A percentile compares a stretch with the other conserved stretches of the same genome.
Evolutionary conservation across 176 grass and related monocot species (phyloP).

Genomic region (Eragrostis curvula): DNA sequence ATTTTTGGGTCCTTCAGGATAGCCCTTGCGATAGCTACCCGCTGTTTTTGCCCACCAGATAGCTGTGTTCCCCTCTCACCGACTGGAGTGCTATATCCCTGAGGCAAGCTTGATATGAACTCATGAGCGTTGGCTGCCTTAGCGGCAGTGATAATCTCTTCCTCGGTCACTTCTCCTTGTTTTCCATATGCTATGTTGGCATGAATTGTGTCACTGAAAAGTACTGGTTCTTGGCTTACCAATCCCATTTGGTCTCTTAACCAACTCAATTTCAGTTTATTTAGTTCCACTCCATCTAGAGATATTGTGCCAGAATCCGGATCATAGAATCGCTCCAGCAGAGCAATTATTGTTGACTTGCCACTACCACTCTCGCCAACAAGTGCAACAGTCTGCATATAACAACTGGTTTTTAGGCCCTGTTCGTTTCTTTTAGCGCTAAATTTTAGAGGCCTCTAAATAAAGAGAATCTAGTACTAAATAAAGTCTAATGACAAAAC

Average conservation of each 20-base stretch:
- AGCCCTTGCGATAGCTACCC: conserved; percentile 62
- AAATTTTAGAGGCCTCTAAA: too few species aligned
- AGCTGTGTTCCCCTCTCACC: conserved; percentile 60
- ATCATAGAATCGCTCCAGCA: conserved; percentile 74
- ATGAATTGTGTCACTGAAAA: conserved; percentile 64
- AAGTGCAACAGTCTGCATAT: conserved; percentile 59
- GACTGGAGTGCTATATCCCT: conserved; percentile 53
- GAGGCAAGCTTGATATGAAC: conserved; percentile 55
- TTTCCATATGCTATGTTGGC: conserved; percentile 64
- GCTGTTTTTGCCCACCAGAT: conserved; percentile 68
- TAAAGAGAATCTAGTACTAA: too few species aligned
- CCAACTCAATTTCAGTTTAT: conserved; percentile 52
- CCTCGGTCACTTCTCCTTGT: conserved; percentile 47
- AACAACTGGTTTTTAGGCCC: background rate
- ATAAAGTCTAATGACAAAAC: too few species aligned
- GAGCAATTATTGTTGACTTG: conserved; percentile 71
- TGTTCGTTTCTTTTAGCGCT: conserved; percentile 27
- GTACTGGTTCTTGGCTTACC: conserved; percentile 68
- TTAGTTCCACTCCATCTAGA: conserved; percentile 53
- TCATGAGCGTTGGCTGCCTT: conserved; percentile 56
- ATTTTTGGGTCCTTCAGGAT: conserved; percentile 60
- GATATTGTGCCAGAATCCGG: conserved; percentile 58
- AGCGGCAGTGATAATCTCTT: conserved; percentile 41
- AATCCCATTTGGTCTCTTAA: conserved; percentile 69
- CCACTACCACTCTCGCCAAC: conserved; percentile 83